These are phyloP conservation scores for Graphilbum ipis-grandicollis DNA, from an alignment of 2,329 filamentous ascomycete species.

Conservation along the genomic window DNA sequence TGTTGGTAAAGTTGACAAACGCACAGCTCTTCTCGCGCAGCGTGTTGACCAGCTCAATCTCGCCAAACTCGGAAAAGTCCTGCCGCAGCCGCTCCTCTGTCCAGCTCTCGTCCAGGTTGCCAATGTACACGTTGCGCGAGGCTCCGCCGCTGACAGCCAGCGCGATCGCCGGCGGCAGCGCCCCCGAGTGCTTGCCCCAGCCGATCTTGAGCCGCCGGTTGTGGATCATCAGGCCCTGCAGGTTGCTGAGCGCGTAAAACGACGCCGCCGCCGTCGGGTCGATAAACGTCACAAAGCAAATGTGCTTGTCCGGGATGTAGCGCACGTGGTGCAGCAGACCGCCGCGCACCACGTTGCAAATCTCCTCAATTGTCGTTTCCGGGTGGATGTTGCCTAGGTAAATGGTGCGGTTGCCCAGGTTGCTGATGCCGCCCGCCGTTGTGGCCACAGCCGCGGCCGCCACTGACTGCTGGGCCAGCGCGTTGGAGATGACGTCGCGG, in stretches of 20 bases:
- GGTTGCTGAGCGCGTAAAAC: slow-evolving; percentile 93
- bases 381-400: slow-evolving; percentile 98
- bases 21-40: slow-evolving; percentile 97
- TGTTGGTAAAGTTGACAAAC: slow-evolving; percentile 99
- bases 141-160: slow-evolving; percentile 91
- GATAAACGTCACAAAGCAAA: slow-evolving; percentile 99
- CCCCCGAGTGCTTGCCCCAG: slow-evolving; percentile 98
- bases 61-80: slow-evolving; percentile 93
- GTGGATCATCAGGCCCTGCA: slow-evolving; percentile 98
- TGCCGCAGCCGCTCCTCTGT: slow-evolving; percentile 88
- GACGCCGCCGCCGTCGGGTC: slow-evolving; percentile 94
- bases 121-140: slow-evolving; percentile 96
- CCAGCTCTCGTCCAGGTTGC: slow-evolving; percentile 94
- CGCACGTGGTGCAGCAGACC: slow-evolving; percentile 94
- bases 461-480: slow-evolving; percentile 91
- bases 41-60: slow-evolving; percentile 95
- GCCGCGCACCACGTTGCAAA: slow-evolving; percentile 95
- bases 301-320: slow-evolving; percentile 99
- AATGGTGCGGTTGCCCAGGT: slow-evolving; percentile 91
- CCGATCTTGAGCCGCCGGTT: slow-evolving; percentile 96
- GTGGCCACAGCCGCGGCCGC: slow-evolving; percentile 93
- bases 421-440: slow-evolving; percentile 90
- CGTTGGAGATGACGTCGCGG: slow-evolving; percentile 89
- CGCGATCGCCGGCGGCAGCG: slow-evolving; percentile 86
- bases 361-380: slow-evolving; percentile 97